A percentile compares a stretch with the other conserved stretches of the same genome.
Evolutionary conservation across 495 filamentous ascomycete genomes (phyloP).

Genomic region (Podospora conica): DNA sequence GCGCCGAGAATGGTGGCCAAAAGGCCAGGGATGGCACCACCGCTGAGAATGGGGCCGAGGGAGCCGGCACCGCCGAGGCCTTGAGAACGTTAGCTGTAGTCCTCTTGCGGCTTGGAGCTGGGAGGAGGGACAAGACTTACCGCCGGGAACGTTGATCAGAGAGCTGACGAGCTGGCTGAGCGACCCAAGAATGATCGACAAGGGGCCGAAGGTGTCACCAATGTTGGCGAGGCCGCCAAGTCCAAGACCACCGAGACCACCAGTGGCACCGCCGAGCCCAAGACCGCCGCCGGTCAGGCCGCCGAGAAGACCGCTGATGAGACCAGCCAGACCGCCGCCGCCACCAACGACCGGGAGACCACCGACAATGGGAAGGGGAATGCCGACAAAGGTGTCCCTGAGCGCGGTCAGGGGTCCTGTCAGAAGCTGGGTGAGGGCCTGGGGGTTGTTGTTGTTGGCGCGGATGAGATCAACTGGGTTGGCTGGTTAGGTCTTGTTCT

Average conservation of each 20-base stretch:
- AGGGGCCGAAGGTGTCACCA: background rate
- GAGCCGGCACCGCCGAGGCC: background rate
- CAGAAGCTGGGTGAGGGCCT: constrained; percentile 8
- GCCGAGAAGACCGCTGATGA: background rate
- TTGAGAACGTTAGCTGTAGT: background rate
- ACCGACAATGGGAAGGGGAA: background rate
- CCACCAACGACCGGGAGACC: background rate
- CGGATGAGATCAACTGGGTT: constrained; percentile 11
- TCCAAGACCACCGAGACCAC: background rate
- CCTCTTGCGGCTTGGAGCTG: background rate
- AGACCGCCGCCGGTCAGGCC: background rate
- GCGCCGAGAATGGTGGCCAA: constrained; percentile 8
- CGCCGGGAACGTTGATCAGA: background rate
- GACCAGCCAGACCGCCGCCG: background rate
- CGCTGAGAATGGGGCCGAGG: background rate
- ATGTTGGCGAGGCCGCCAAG: background rate
- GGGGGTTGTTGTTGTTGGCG: background rate
- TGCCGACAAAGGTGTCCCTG: constrained; percentile 9
- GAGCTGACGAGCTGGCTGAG: background rate
- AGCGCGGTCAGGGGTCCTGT: constrained; percentile 7
- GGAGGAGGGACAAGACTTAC: background rate
- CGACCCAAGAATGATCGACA: constrained; percentile 3
- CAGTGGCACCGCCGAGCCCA: background rate
- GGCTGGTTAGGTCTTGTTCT: background rate
- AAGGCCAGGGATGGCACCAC: constrained; percentile 3